These are phyloP conservation scores for Phoenix dactylifera DNA, from an alignment of 176 grass and related monocot genomes.

Conservation along the genomic window DNA sequence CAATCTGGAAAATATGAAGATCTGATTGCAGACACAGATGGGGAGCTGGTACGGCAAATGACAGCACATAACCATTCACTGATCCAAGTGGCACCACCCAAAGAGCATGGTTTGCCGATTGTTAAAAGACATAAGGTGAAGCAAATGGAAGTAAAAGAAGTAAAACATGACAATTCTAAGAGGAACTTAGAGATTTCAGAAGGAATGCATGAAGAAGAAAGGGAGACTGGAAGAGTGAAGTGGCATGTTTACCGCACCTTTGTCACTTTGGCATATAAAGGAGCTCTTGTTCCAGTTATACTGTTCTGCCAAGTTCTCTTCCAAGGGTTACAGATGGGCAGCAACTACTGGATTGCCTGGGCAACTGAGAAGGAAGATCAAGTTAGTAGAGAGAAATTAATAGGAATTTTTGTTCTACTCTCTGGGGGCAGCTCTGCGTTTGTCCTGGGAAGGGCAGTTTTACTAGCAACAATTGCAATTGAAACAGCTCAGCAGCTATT, in stretches of 20 bases:
- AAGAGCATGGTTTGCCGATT: constrained; percentile 23
- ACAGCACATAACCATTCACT: constrained; percentile 55
- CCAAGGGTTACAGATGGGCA: constrained; percentile 69
- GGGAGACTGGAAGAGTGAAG: constrained; percentile 71
- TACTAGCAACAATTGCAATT: constrained; percentile 71
- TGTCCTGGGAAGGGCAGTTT: constrained; percentile 63
- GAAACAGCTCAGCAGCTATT: constrained; percentile 69
- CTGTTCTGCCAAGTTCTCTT: constrained; percentile 68
- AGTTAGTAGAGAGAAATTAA: constrained; percentile 60
- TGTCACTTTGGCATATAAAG: constrained; percentile 58
- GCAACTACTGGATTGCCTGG: constrained; percentile 93
- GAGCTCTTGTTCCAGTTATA: constrained; percentile 53
- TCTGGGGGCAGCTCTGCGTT: constrained; percentile 68
- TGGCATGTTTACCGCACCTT: constrained; percentile 72
- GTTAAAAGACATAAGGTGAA: constrained; percentile 22
- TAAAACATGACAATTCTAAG: constrained; percentile 28
- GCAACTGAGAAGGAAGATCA: constrained; percentile 50
- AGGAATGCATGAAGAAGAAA: constrained; percentile 55
- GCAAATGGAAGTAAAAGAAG: constrained; percentile 30
- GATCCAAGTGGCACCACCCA: constrained; percentile 44
- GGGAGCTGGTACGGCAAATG: constrained; percentile 66
- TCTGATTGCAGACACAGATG: constrained; percentile 40
- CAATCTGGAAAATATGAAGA: constrained; percentile 79
- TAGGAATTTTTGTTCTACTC: constrained; percentile 53
- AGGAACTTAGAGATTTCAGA: constrained; percentile 11